These are phyloP conservation scores for Sanghuangporus weigelae DNA, from an alignment of 1,284 basidiomycete species.

Conservation along the genomic window DNA sequence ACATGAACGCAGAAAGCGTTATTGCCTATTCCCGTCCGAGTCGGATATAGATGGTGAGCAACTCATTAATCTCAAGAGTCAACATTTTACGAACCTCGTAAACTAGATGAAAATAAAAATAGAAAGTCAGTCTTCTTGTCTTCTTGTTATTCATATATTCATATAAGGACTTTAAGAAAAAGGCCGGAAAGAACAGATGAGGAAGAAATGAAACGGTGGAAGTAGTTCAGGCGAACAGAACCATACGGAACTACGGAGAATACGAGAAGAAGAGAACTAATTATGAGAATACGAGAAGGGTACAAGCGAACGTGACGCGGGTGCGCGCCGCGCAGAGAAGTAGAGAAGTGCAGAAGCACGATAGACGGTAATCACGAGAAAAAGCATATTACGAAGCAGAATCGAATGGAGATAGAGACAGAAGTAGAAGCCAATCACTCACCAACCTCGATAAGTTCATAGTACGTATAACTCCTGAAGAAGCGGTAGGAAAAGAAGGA, in stretches of 20 bases:
- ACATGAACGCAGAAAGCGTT: constrained; percentile 78
- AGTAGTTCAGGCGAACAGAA: not conserved
- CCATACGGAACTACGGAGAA: not conserved
- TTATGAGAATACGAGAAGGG: not conserved
- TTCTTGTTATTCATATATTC: not conserved
- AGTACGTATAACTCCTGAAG: constrained; percentile 80
- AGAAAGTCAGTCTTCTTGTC: not conserved
- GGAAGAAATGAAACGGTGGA: constrained; percentile 1
- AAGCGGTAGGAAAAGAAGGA: constrained; percentile 86
- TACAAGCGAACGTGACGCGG: not conserved
- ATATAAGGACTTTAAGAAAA: not conserved
- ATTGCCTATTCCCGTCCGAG: constrained; percentile 50
- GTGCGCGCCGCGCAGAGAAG: not conserved
- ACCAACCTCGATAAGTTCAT: constrained; percentile 70
- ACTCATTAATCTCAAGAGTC: not conserved
- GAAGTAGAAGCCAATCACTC: constrained; percentile 25
- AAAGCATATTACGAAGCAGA: not conserved
- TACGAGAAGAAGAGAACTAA: not conserved
- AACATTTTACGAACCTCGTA: constrained; percentile 34
- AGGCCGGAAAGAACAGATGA: not conserved
- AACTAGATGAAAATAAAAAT: constrained; percentile 22
- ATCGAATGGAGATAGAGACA: too few relatives aligned
- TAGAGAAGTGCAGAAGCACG: not conserved
- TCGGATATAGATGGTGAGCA: not conserved
- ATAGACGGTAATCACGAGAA: not conserved